Conservation (phyloP, 768 basidiomycete species). For the Neoboletus magnificus region DNA sequence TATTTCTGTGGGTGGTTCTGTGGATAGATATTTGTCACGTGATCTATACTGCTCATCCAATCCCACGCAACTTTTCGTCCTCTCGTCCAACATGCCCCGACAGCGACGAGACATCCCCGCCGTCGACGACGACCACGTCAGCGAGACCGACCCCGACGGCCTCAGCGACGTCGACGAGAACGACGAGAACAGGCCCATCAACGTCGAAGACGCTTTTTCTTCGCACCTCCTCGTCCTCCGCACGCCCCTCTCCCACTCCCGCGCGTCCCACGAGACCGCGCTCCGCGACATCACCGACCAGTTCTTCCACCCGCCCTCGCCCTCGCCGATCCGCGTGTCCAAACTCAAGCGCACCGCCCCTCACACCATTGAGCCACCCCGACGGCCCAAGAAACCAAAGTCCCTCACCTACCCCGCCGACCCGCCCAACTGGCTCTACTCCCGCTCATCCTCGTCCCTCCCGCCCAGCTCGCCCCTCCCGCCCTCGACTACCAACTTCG, state of each 20-base stretch:
- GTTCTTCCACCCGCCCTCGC: constrained; percentile 33
- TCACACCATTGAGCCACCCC: constrained; percentile 24
- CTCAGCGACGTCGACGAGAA: constrained; percentile 14
- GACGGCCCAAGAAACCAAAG: constrained; percentile 33
- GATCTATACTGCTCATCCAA: not conserved
- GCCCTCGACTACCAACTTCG: constrained; percentile 20
- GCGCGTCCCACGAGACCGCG: constrained; percentile 16
- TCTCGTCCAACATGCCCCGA: constrained; percentile 12
- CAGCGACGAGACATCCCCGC: constrained; percentile 12
- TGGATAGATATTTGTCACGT: constrained; percentile 12
- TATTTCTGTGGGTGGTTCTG: too few relatives aligned
- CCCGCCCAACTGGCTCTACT: constrained; percentile 29
- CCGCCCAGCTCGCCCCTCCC: constrained; percentile 34
- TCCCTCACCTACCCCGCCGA: constrained; percentile 30
- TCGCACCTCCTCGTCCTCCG: constrained; percentile 12
- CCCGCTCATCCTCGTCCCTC: constrained; percentile 30
- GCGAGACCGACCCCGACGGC: constrained; percentile 22
- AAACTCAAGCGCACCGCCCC: constrained; percentile 18
- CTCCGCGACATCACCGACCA: constrained; percentile 35
- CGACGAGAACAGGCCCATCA: not conserved
- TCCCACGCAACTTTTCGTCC: constrained; percentile 24
- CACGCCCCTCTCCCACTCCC: constrained; percentile 24
- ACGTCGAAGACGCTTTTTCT: constrained; percentile 6
- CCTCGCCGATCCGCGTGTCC: constrained; percentile 26
- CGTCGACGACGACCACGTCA: constrained; percentile 8